These are phyloP conservation scores for Metarhizium sp. DNA, from an alignment of 2,329 filamentous ascomycete species.

Conservation along the genomic window DNA sequence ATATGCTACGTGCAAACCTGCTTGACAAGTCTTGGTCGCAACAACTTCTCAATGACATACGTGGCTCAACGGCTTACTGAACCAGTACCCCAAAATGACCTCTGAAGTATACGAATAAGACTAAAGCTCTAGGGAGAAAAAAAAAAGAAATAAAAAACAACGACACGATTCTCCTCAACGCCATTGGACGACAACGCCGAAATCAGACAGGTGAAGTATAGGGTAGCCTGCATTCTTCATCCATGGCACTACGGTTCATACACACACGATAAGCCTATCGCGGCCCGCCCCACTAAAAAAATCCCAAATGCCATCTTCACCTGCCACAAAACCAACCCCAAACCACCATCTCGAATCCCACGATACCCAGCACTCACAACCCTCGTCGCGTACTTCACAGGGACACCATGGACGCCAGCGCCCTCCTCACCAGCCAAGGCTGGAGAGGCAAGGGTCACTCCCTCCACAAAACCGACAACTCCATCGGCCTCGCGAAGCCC, in stretches of 20 bases:
- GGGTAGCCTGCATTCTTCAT: neutral
- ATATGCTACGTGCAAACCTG: too few relatives aligned
- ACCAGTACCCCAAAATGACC: too few relatives aligned
- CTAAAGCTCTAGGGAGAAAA: too few relatives aligned
- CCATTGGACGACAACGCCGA: neutral
- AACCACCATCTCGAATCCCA: neutral
- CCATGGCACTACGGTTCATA: neutral
- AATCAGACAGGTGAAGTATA: neutral
- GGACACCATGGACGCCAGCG: constrained; percentile 66
- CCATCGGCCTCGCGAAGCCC: constrained; percentile 71
- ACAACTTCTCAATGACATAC: too few relatives aligned
- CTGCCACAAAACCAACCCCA: neutral
- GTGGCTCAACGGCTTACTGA: too few relatives aligned
- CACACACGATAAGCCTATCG: neutral
- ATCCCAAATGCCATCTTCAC: neutral
- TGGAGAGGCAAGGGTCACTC: constrained; percentile 87
- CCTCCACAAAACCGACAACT: constrained; percentile 64
- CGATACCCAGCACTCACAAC: neutral
- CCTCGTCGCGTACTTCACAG: neutral
- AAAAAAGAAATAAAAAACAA: too few relatives aligned
- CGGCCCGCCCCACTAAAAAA: neutral
- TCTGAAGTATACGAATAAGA: too few relatives aligned
- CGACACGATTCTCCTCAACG: too few relatives aligned
- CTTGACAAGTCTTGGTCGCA: too few relatives aligned
- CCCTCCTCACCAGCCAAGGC: constrained; percentile 75